Conservation (phyloP, 208 protist species). For the Leishmania lainsoni region DNA sequence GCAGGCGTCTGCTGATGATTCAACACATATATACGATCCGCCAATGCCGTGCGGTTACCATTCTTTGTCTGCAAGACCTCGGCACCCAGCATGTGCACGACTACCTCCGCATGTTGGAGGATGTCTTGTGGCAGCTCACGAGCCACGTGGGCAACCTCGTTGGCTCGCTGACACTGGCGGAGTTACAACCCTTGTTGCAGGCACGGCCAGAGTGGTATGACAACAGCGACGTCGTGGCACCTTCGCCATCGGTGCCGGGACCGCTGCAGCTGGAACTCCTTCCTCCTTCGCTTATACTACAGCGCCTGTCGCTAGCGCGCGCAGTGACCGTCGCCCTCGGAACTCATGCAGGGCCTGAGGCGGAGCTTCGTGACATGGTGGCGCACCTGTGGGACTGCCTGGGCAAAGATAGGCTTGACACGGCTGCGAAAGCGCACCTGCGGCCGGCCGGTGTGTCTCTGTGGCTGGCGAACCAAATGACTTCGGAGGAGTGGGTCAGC, state of each 20-base stretch:
- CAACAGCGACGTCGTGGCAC: constrained; percentile 18
- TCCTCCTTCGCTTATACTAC: constrained; percentile 26
- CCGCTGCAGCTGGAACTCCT: constrained; percentile 12
- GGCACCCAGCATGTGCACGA: constrained; percentile 67
- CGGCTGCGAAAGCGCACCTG: not conserved
- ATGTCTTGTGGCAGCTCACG: constrained; percentile 79
- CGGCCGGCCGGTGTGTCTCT: not conserved
- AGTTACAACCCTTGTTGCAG: constrained; percentile 18
- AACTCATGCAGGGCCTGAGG: constrained; percentile 25
- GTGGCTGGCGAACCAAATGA: constrained; percentile 50
- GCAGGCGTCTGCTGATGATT: constrained; percentile 1
- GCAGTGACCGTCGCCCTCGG: constrained; percentile 50
- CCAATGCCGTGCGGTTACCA: constrained; percentile 61
- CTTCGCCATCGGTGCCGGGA: not conserved
- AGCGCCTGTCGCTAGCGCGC: constrained; percentile 54
- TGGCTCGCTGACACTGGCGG: constrained; percentile 29
- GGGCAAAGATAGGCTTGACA: not conserved
- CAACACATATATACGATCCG: constrained; percentile 58
- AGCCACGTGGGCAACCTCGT: constrained; percentile 54
- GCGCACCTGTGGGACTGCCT: constrained; percentile 43
- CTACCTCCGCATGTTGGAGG: constrained; percentile 79
- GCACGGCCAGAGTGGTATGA: not conserved
- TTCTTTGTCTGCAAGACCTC: constrained; percentile 71
- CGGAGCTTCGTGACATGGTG: constrained; percentile 42
- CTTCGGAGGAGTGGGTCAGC: constrained; percentile 61